Evolutionary conservation across 768 basidiomycete genomes (phyloP), one percentile per base, ranked within the genome.

Genomic region (Macrolepiota albuminosa): DNA sequence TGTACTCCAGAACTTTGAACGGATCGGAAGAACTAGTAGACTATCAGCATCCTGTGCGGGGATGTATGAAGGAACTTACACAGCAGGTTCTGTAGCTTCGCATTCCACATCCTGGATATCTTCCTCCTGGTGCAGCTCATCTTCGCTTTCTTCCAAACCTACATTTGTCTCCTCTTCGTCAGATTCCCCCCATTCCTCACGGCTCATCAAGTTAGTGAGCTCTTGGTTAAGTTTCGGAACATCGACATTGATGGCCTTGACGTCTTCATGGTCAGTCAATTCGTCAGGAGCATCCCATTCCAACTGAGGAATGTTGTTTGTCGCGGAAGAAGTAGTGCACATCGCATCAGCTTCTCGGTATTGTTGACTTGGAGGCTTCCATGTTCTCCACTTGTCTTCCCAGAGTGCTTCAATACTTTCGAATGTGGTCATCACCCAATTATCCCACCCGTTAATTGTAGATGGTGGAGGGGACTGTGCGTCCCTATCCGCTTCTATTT

Each of bases 361-460:
- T 36, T 26, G 13, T 36, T 40, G 21, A n/a, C n/a, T 61, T 24
- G 48, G 56, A 24, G 87, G 84, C 67, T 71, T 82, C 87, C 88
- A 88, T 10, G 74, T 76, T 68, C 73, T 84, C 70, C 78, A 81
- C 56, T 77, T 64, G 39, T 80, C 72, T 48, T 89, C 86, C 94
- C 94, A 97, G 10, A 95, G 78, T 1, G 86, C 89, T 72, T 95
- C 90, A 29, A 91, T 78, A 64, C 94, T 95, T 73, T 97, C 89
- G 67, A 97, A 98, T 0, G 89, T 84, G 7, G 93, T 89, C 86
- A 91, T 89, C 33, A 91, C 84, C 80, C 83, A 87, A 62, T 76
- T 75, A 66, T 89, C 86, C 92, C 91, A 94, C 18, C 72, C 68
- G 54, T 69, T 56, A 16, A 68, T 33, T 62, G 65, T 33, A 60